Conservation (phyloP, 2,329 filamentous ascomycete species). For the Penicillium sclerotiorum region DNA sequence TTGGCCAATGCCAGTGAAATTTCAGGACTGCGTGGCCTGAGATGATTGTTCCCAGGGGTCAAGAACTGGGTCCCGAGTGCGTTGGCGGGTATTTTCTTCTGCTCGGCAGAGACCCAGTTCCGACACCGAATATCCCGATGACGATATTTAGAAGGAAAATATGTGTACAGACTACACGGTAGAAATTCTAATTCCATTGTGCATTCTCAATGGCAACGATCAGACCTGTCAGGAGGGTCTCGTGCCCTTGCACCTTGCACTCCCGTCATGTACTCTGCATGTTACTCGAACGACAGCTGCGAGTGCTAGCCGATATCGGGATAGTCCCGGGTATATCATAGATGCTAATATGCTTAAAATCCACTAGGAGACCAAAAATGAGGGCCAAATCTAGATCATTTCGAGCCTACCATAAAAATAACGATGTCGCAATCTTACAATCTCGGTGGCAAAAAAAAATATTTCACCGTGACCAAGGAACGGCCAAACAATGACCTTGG, state of each 20-base stretch:
- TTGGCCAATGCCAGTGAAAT: too few relatives aligned
- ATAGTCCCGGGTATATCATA: background rate
- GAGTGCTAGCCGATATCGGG: constrained; percentile 21
- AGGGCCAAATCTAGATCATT: too few relatives aligned
- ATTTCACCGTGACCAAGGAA: too few relatives aligned
- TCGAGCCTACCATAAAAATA: background rate
- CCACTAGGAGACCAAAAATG: too few relatives aligned
- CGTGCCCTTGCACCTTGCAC: constrained; percentile 5
- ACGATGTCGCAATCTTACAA: background rate
- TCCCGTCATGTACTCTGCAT: constrained; percentile 14
- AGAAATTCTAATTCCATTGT: too few relatives aligned
- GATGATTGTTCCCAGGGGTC: constrained; percentile 3
- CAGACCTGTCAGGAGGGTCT: background rate
- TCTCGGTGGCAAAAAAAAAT: background rate
- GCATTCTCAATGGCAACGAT: too few relatives aligned
- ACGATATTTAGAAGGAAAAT: too few relatives aligned
- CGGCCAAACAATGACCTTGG: too few relatives aligned
- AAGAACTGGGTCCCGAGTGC: background rate
- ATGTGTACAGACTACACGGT: too few relatives aligned
- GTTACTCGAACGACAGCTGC: constrained; percentile 13
- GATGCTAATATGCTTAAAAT: background rate
- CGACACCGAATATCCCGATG: constrained; percentile 3
- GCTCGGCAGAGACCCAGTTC: constrained; percentile 1
- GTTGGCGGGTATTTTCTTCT: background rate
- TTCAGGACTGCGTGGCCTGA: constrained; percentile 4